Conservation (phyloP, 2,329 filamentous ascomycete genomes). For the Fusarium avenaceum region DNA sequence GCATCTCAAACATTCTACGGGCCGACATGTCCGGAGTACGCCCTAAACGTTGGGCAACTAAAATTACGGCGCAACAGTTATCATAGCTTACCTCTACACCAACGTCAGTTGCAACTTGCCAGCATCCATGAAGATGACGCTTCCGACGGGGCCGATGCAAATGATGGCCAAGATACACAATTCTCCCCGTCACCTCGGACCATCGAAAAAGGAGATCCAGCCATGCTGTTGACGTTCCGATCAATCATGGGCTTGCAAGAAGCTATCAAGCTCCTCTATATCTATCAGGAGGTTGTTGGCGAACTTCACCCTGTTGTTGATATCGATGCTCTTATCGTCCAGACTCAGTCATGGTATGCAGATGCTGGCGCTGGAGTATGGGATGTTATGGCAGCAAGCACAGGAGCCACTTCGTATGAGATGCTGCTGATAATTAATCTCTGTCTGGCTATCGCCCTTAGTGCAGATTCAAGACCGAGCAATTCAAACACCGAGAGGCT, state of each 20-base stretch:
- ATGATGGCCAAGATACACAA: neutral
- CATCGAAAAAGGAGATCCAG: slow-evolving; percentile 23
- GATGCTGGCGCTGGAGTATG: slow-evolving; percentile 23
- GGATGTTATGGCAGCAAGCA: slow-evolving; percentile 25
- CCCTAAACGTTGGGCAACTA: slow-evolving; percentile 45
- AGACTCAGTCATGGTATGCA: slow-evolving; percentile 26
- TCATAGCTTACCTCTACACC: slow-evolving; percentile 9
- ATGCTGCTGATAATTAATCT: slow-evolving; percentile 25
- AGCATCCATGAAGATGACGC: slow-evolving; percentile 32
- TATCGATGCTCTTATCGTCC: slow-evolving; percentile 13
- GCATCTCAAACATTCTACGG: slow-evolving; percentile 43
- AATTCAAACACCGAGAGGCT: slow-evolving; percentile 20
- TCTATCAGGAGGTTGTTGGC: slow-evolving; percentile 32
- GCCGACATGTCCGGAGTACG: slow-evolving; percentile 49
- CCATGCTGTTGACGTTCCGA: slow-evolving; percentile 28
- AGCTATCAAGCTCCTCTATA: slow-evolving; percentile 18
- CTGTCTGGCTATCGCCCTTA: slow-evolving; percentile 23
- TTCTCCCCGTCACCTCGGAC: slow-evolving; percentile 6
- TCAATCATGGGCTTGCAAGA: slow-evolving; percentile 25
- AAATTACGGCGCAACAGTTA: slow-evolving; percentile 30
- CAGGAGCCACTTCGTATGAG: slow-evolving; percentile 18
- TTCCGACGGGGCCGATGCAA: slow-evolving; percentile 5
- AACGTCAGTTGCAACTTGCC: slow-evolving; percentile 30
- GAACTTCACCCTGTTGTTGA: slow-evolving; percentile 35
- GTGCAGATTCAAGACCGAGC: slow-evolving; percentile 11